Base-by-base conservation (phyloP, 306 rosid species). In the Quercus bicolor region DNA sequence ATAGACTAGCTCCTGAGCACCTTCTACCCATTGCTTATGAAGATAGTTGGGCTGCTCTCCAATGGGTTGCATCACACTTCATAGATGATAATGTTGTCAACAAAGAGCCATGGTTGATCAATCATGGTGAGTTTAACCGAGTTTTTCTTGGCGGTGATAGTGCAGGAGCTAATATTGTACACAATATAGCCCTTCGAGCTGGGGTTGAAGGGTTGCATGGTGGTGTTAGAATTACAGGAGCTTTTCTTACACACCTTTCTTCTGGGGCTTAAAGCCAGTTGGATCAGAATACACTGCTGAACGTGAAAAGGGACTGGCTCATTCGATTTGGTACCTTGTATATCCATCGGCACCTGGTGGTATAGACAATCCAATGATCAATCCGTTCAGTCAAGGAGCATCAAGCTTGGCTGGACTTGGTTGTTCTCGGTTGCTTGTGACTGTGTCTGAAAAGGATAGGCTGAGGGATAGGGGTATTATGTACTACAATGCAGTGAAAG, bases 141-240 rank as follows among this genome's bases (percentile, higher is more conserved):
- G 23, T 88, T 28, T 85, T 76, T 77, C 69, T 81, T 0, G 88
- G 89, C 0, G 89, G 88, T 40, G 91, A 85, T 64, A 88, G 88
- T 52, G 34, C 89, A 0, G 91, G 87, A 16, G 89, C 81, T 12
- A 87, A 76, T 3, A 80, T 87, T 3, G 91, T 78, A 6, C 85
- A 88, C 4, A 40, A 83, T 2, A 26, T 45, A 1, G 79, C 75
- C 28, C 59, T 86, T 26, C 87, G 88, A 12, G 68, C 78, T 6
- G 86, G 84, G 18, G 51, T 5, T n/a, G 87, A 76, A 24, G 16
- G 11, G 21, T 68, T 83, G 16, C 82, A 71, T 1, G 80, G 89
- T n/a, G 88, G 37, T 3, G 80, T 81, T 26, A 74, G 77, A 59
- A 56, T 88, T 11, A 1, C 5, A 6, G 89, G 89, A 12, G 76